Conservation (phyloP, 805 yeast genomes). For the Wickerhamiella cacticola region DNA sequence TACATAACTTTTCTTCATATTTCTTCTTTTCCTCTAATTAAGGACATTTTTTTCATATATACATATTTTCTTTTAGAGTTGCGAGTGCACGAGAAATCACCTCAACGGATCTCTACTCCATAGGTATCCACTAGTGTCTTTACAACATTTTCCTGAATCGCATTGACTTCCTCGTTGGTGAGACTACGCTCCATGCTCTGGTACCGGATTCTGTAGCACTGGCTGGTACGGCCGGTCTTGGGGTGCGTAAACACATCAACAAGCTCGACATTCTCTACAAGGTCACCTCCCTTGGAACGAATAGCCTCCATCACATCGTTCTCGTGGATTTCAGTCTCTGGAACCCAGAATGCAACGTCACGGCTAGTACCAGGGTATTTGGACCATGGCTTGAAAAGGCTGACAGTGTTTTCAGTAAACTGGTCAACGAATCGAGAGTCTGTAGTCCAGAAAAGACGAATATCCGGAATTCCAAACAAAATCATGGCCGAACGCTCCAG, state of each 20-base stretch:
- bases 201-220: conserved; percentile 81
- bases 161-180: conserved; percentile 74
- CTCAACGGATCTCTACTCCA: conserved; percentile 45
- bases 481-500: conserved; percentile 93
- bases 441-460: conserved; percentile 78
- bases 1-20: conserved; percentile 24
- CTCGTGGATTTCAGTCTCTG: conserved; percentile 46
- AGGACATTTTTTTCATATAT: not conserved
- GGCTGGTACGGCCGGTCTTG: conserved; percentile 60
- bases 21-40: conserved; percentile 2
- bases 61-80: not conserved
- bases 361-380: conserved; percentile 77
- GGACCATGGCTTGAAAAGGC: conserved; percentile 75
- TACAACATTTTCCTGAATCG: conserved; percentile 55
- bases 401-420: conserved; percentile 51
- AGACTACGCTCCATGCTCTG: conserved; percentile 93
- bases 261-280: conserved; percentile 72
- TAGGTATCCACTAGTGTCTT: conserved; percentile 40
- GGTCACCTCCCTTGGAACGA: conserved; percentile 66
- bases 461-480: conserved; percentile 89
- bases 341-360: conserved; percentile 89
- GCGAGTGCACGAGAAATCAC: not conserved
- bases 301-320: conserved; percentile 93
- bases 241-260: conserved; percentile 80
- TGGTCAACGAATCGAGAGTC: conserved; percentile 70